These are phyloP conservation scores for Pulicaria dysenterica DNA, from an alignment of 129 eudicot species.

Conservation along the genomic window DNA sequence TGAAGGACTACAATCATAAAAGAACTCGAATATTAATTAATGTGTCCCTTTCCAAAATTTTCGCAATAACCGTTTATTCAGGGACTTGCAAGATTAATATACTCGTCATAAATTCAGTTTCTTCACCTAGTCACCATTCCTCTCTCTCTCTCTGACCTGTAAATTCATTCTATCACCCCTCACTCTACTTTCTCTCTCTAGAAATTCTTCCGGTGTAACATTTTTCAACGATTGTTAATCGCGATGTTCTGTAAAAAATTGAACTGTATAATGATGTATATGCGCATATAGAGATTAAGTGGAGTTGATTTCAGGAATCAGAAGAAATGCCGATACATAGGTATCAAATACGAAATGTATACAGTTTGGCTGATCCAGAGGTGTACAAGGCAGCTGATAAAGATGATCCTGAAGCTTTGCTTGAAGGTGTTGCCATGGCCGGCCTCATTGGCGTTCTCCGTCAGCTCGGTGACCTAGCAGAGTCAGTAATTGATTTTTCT, in stretches of 20 bases:
- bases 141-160: conserved; percentile 16
- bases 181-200: conserved; percentile 26
- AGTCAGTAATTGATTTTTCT: conserved; percentile 46
- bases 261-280: conserved; percentile 5
- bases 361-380: conserved; percentile 82
- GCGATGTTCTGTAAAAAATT: conserved; percentile 14
- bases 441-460: conserved; percentile 93
- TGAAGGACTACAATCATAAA: too few species aligned
- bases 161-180: conserved; percentile 25
- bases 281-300: neutral
- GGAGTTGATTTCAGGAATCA: conserved; percentile 15
- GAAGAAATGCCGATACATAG: conserved; percentile 68
- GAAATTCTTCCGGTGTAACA: neutral
- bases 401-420: conserved; percentile 94
- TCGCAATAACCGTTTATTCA: too few species aligned
- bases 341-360: conserved; percentile 80
- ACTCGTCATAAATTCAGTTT: conserved; percentile 17
- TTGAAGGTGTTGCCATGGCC: conserved; percentile 97
- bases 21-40: too few species aligned
- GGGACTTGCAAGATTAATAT: too few species aligned
- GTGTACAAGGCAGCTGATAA: conserved; percentile 71
- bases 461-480: conserved; percentile 97
- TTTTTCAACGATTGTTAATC: neutral
- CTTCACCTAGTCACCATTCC: conserved; percentile 12
- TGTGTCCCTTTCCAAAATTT: too few species aligned